phyloP scores from a whole-genome alignment of 768 basidiomycete genomes.

The Rhizopogon roseolus region DNA sequence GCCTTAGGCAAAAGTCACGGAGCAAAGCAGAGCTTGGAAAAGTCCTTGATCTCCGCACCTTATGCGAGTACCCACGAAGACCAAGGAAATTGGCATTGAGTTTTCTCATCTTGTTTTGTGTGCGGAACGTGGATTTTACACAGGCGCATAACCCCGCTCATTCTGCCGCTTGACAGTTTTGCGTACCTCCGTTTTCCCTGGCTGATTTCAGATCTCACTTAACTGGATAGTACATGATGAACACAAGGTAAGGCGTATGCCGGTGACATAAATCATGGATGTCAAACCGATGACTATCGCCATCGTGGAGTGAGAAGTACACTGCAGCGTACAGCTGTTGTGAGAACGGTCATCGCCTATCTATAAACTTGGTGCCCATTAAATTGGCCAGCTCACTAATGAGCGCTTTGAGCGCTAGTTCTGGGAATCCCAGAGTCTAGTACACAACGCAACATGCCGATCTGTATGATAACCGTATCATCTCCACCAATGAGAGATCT shows the following conservation, averaged over 20 bases:
- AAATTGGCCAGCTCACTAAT: neutral
- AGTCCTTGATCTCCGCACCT: conserved; percentile 4
- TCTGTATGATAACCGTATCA: neutral
- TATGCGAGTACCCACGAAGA: conserved; percentile 18
- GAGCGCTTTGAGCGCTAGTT: neutral
- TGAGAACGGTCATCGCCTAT: conserved; percentile 5
- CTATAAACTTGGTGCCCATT: neutral
- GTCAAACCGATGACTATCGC: neutral
- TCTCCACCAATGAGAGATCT: neutral
- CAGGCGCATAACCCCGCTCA: conserved; percentile 4
- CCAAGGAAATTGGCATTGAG: conserved; percentile 10
- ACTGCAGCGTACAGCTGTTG: neutral
- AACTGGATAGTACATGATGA: neutral
- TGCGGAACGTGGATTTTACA: conserved; percentile 4
- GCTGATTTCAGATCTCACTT: conserved; percentile 3
- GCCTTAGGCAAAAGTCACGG: neutral
- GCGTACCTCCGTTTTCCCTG: neutral
- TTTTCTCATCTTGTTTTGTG: conserved; percentile 3
- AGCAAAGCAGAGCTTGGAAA: conserved; percentile 8
- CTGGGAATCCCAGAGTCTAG: neutral
- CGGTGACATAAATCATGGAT: neutral
- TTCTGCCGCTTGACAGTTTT: neutral
- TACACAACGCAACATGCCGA: neutral
- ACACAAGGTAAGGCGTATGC: conserved; percentile 2
- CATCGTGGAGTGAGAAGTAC: conserved; percentile 19